These are phyloP conservation scores for Amanita pallidorosea DNA, from an alignment of 768 basidiomycete genomes.

Conservation along the genomic window DNA sequence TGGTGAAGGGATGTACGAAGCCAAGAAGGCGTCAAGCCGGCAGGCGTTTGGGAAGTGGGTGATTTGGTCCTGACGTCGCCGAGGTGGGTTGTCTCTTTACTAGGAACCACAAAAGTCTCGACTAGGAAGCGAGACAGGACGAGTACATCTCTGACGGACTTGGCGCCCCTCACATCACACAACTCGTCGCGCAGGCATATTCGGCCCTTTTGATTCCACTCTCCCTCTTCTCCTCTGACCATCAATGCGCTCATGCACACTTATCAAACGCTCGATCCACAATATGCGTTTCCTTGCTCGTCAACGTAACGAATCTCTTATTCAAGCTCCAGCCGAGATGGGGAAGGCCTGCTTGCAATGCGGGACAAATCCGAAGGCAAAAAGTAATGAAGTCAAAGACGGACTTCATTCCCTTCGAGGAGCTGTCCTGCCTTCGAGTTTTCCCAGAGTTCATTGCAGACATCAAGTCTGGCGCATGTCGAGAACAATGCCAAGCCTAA, in stretches of 20 bases:
- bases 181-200: constrained; percentile 47
- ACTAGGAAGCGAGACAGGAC: constrained; percentile 20
- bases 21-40: constrained; percentile 53
- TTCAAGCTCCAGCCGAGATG: constrained; percentile 47
- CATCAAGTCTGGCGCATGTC: constrained; percentile 51
- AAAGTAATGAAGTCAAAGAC: constrained; percentile 64
- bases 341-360: constrained; percentile 51
- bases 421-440: constrained; percentile 71
- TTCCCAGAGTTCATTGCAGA: constrained; percentile 79
- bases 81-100: constrained; percentile 19
- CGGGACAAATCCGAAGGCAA: constrained; percentile 34
- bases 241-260: constrained; percentile 47
- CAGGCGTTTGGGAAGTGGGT: constrained; percentile 66
- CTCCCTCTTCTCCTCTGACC: constrained; percentile 52
- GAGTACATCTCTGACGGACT: constrained; percentile 56
- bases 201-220: constrained; percentile 52
- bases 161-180: constrained; percentile 46
- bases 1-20: constrained; percentile 34
- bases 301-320: constrained; percentile 55
- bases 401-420: constrained; percentile 50
- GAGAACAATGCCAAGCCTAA: constrained; percentile 44
- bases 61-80: constrained; percentile 53
- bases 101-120: too few relatives aligned
- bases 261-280: constrained; percentile 70
- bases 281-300: constrained; percentile 75